Evolutionary conservation across 2,329 filamentous ascomycete genomes (phyloP).

Genomic region (Fusarium citri): DNA sequence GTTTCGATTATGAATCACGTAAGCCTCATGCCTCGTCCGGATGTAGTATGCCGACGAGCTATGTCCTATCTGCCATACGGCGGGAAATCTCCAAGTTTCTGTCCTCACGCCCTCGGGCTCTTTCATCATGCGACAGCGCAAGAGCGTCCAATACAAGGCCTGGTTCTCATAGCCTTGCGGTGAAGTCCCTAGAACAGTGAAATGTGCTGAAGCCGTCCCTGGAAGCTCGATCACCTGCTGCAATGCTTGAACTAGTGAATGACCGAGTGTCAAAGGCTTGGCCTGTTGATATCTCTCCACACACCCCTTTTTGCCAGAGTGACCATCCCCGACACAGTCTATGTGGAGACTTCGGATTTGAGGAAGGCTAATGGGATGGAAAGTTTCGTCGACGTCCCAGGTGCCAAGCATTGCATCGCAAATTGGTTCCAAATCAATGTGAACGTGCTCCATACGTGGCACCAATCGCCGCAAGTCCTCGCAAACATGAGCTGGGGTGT

Average conservation of each 20-base stretch:
- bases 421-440: not conserved
- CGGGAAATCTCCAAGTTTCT: conserved; percentile 6
- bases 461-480: not conserved
- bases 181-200: not conserved
- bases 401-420: conserved; percentile 9
- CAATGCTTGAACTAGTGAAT: not conserved
- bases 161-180: not conserved
- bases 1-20: not conserved
- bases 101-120: not conserved
- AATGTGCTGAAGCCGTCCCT: not conserved
- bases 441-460: conserved; percentile 5
- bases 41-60: not conserved
- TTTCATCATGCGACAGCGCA: conserved; percentile 3
- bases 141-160: not conserved
- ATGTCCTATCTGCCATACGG: not conserved
- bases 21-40: not conserved
- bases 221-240: rapidly evolving
- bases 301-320: not conserved
- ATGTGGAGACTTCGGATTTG: not conserved
- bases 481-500: not conserved
- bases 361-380: not conserved
- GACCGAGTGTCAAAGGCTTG: not conserved
- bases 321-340: rapidly evolving
- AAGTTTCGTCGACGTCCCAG: not conserved
- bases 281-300: not conserved